Base-by-base conservation (phyloP, 495 filamentous ascomycete genomes). In the Opeltia flavorubescens region DNA sequence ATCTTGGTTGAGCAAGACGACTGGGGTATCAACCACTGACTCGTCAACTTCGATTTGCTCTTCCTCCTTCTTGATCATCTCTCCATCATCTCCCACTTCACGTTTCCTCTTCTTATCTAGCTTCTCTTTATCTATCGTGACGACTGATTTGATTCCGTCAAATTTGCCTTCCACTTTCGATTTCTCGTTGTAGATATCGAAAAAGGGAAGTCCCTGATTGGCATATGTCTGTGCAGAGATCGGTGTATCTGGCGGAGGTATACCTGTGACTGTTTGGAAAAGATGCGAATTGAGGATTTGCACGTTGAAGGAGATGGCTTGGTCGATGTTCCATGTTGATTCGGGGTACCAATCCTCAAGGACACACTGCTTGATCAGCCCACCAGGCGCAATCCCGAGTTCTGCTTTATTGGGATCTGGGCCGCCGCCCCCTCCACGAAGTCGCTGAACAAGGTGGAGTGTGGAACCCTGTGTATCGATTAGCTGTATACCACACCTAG, bases 241-340 rank as follows among this genome's bases (percentile, higher is more conserved):
- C 0, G 71, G 66, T 17, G 59, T 60, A 9, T 27, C 17, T 9
- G 69, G 64, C 3, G 59, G 49, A 0, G 41, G 6, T 9, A 46
- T 36, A 0, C 64, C 61, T 0, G 65, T 72, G 30, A 70, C 58
- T 5, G 46, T 42, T 3, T 20, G 38, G 12, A 56, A 53, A 8
- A 34, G 18, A 26, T 31, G 39, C 4, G 49, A 54, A 49, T 70
- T 62, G 34, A 74, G 43, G 25, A 56, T 47, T 29, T 71, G 66
- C 0, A 74, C 55, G 17, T 70, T 65, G 47, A 71, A 58, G 5
- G 61, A 40, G 4, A 60, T 58, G 0, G 59, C 55, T 2, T 40
- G 44, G 0, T 57, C 50, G 12, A 20, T 50, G 43, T 67, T 55
- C 71, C 70, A 71, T 3, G 29, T 48, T 2, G 29, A 11, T 0